Evolutionary conservation across 805 yeast species (phyloP), one percentile per base, ranked within the genome.

Genomic region (Wickerhamomyces chambardii): DNA sequence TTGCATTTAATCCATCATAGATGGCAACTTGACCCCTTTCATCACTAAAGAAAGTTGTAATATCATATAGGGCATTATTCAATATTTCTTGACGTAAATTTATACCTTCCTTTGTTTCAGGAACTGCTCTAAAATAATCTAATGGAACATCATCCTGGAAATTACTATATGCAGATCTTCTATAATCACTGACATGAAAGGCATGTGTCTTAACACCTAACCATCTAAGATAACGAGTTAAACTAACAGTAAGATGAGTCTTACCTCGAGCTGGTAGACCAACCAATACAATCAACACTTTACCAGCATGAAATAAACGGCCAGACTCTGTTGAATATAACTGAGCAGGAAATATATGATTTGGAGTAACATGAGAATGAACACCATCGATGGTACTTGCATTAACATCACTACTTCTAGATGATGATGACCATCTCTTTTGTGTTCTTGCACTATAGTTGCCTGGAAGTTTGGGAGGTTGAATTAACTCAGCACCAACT

Each of bases 181-280:
- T 72, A 53, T 89, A 90, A 55, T 92, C 94, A 17, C 96, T 92
- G 41, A 89, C 72, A 58, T 90, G 97, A 62, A 85, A 90, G 21
- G 86, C 76, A 48, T 86, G 89, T 2, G 96, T 80, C 50, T 84
- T 80, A 16, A 92, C 97, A 5, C 98, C 98, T 31, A 92, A 65
- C 98, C 98, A 92, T 48, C 97, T 72, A 45, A 94, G 66, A 56
- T 89, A 92, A 39, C 98, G 72, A 4, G 96, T 86, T 43, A 92
- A 68, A 12, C 95, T 80, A 28, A 90, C 97, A 6, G 96, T 82
- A 34, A 90, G 66, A 54, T 87, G 86, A 2, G 98, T 92, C 55
- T 92, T 92, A 2, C 97, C 97, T 32, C 97, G 70, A 1, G 96
- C 97, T 2, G 98, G 97, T 40, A 89, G 66, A 1, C 98, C 98